Evolutionary conservation across 768 basidiomycete genomes (phyloP), one percentile per base, ranked within the genome.

Genomic region (Candolleomyces efflorescens): DNA sequence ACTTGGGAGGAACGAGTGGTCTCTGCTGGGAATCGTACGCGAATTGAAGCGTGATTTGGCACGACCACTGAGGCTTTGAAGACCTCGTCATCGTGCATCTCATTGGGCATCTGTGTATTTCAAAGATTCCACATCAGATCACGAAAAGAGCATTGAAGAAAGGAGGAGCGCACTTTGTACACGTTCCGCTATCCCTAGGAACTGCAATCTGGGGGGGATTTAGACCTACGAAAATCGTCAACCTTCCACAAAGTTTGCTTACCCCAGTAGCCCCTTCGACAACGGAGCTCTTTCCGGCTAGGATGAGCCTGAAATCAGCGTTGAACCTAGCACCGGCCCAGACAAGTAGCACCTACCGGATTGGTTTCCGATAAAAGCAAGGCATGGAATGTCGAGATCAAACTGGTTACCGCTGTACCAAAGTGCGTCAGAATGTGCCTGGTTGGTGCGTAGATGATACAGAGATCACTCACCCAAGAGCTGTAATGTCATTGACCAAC

Each of bases 171-270:
- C 58, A 80, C 84, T 82, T 72, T 0, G 82, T 85, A 53, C 84
- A 85, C 0, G 82, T 85, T 20, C 83, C 83, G 44, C 80, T 81
- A 43, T 85, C 85, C 32, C 85, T 71, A 11, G 85, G 84, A 26
- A 86, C 83, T 50, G 70, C 81, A 27, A 85, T 81, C 85, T 86
- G n/a, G n/a, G n/a, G n/a, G n/a, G n/a, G n/a, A n/a, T n/a, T n/a
- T n/a, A n/a, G n/a, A n/a, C n/a, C n/a, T n/a, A n/a, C n/a, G n/a
- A n/a, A n/a, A n/a, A n/a, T n/a, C n/a, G n/a, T n/a, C n/a, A n/a
- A n/a, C n/a, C n/a, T n/a, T n/a, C n/a, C n/a, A n/a, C n/a, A n/a
- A n/a, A n/a, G n/a, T n/a, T n/a, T n/a, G n/a, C 79, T 22, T 61
- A 85, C 83, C 6, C 82, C 81, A 13, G 75, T 82, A 0, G 84